A percentile compares a stretch with the other conserved stretches of the same genome.
Conservation (phyloP, 163 green algal genomes). For the Scenedesmus sp. region DNA sequence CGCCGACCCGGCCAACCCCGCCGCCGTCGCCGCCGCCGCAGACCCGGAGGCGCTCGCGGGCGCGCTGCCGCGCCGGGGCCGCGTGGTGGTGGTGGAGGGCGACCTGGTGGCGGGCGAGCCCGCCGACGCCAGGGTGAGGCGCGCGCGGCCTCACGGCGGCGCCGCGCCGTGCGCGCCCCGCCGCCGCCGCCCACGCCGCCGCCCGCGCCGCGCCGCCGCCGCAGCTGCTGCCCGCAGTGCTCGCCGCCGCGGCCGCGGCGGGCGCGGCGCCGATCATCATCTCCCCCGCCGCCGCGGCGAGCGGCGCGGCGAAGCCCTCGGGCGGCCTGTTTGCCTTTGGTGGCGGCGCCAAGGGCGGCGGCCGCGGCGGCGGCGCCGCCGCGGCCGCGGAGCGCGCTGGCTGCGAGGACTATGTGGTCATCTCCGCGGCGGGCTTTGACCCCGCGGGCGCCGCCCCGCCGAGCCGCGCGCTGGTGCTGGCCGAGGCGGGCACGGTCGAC, state of each 20-base stretch:
- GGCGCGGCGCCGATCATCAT: constrained; percentile 7
- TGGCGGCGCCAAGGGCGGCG: background rate
- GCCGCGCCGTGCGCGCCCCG: too few relatives aligned
- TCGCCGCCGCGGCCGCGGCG: constrained; percentile 14
- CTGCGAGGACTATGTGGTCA: background rate
- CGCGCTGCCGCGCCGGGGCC: background rate
- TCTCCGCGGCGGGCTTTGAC: constrained; percentile 23
- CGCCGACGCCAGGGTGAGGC: background rate
- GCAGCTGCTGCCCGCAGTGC: constrained; percentile 15
- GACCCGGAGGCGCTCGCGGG: background rate
- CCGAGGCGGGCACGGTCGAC: constrained; percentile 7
- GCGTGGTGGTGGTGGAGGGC: constrained; percentile 20
- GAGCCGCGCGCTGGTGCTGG: background rate
- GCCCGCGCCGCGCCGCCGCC: too few relatives aligned
- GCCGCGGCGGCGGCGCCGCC: background rate
- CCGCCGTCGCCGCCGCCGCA: too few relatives aligned
- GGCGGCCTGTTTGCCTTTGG: constrained; percentile 12
- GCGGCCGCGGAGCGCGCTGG: background rate
- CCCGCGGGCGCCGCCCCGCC: background rate
- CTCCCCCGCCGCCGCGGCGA: background rate
- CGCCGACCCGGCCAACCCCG: too few relatives aligned
- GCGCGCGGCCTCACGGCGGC: background rate
- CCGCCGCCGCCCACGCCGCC: too few relatives aligned
- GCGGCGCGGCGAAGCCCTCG: background rate
- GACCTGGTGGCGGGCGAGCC: background rate